Conservation (phyloP, 495 filamentous ascomycete genomes). For the Xylaria cubensis region DNA sequence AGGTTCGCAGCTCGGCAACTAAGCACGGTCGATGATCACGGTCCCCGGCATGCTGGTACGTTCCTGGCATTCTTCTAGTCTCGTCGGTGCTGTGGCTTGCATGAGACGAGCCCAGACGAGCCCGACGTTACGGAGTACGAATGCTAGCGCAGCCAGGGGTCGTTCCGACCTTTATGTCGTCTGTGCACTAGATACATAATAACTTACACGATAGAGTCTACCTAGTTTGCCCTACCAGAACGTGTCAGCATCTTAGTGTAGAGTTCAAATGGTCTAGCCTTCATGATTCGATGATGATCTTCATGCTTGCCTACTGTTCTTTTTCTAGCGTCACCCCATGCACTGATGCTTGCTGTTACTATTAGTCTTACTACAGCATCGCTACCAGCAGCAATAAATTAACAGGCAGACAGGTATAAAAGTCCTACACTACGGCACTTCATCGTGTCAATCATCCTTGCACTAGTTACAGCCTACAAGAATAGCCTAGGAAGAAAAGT, state of each 20-base stretch:
- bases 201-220: background rate
- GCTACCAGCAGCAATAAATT: background rate
- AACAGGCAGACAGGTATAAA: background rate
- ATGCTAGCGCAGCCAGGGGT: constrained; percentile 11
- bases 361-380: constrained; percentile 3
- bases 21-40: background rate
- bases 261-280: constrained; percentile 13
- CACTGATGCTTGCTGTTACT: background rate
- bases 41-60: constrained; percentile 23
- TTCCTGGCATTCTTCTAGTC: constrained; percentile 18
- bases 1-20: background rate
- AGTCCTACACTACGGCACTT: background rate
- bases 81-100: constrained; percentile 21
- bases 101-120: background rate
- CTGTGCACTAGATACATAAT: background rate
- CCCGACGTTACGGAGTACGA: constrained; percentile 15
- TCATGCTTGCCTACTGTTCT: background rate
- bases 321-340: constrained; percentile 6
- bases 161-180: background rate
- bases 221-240: background rate
- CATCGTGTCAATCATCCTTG: background rate
- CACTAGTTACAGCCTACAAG: background rate
- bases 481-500: background rate
- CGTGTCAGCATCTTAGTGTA: background rate
- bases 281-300: constrained; percentile 14